These are phyloP conservation scores for Phytophthora syringae DNA, from an alignment of 352 stramenopile species.

Conservation along the genomic window DNA sequence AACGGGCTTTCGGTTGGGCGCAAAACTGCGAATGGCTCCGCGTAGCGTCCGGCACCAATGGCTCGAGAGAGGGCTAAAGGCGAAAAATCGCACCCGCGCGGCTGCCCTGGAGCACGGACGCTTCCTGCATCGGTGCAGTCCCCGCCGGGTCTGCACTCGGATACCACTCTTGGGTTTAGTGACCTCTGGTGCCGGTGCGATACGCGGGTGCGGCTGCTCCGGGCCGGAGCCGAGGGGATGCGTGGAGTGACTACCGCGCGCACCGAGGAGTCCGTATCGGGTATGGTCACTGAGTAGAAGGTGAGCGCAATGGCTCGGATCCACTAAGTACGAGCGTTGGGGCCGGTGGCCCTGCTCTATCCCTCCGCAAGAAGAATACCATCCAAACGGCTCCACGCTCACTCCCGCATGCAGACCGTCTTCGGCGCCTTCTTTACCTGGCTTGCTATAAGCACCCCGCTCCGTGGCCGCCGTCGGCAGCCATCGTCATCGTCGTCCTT, in stretches of 20 bases:
- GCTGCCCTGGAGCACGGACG: background rate
- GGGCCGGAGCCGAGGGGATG: too few species aligned
- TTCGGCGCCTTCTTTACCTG: too few species aligned
- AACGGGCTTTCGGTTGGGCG: slow-evolving; percentile 18
- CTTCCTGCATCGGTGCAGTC: slow-evolving; percentile 26
- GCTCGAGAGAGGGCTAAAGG: background rate
- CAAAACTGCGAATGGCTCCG: slow-evolving; percentile 44
- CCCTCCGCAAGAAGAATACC: background rate
- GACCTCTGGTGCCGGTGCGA: slow-evolving; percentile 4
- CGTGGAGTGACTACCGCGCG: too few species aligned
- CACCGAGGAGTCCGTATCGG: slow-evolving; percentile 9
- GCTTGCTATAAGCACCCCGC: too few species aligned
- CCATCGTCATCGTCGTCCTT: too few species aligned
- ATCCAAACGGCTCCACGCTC: slow-evolving; percentile 1
- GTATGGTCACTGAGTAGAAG: background rate
- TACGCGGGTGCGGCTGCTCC: background rate
- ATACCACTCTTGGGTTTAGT: slow-evolving; percentile 1
- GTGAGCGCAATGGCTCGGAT: background rate
- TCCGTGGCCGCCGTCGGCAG: too few species aligned
- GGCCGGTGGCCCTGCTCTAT: slow-evolving; percentile 1
- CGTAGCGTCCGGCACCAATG: slow-evolving; percentile 4
- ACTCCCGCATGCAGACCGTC: too few species aligned
- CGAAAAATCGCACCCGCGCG: slow-evolving; percentile 23
- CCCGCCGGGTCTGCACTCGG: slow-evolving; percentile 15
- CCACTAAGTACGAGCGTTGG: background rate